Base-by-base conservation (phyloP, 2,329 filamentous ascomycete species). In the Diaporthe sp. region DNA sequence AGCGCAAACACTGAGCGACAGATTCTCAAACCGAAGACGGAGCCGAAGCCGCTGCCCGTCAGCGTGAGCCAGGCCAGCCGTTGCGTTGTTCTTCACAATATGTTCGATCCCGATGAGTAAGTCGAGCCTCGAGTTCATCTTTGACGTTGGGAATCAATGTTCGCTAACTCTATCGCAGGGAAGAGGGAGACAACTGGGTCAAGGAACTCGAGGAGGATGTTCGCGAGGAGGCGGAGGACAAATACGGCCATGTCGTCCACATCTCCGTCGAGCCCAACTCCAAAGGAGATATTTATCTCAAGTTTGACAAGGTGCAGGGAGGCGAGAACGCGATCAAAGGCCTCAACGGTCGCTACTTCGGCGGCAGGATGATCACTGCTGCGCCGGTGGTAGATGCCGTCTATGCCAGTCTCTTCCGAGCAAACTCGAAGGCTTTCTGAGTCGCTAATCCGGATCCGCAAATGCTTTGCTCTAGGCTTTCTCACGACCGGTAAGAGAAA, bases 321-420 rank as follows among this genome's bases (percentile, higher is more conserved):
- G 96, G 96, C 82, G 95, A 98, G 85, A 98, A 98, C 83, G 97
- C 97, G 80, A 97, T 98, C 86, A 97, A 97, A 84, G 97, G 97
- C 81, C 91, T 99, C 77, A 98, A 99, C 84, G 97, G 97, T 81
- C 93, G 97, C 82, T 98, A 94, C 85, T 99, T 99, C 85, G 97
- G 95, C 82, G 94, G 94, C 81, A 92, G 93, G 81, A 95, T 94
- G 88, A 97, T 99, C 84, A 96, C 94, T 83, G 97, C 96, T 80
- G 94, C 95, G 78, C 97, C 96, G 84, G 95, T 99, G 86, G 96
- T 98, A 84, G 97, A 99, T 85, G 96, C 96, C 81, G 95, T 99
- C 86, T 99, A 98, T 92, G 97, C 94, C 91, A 97, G 94, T 89
- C 91, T 97, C 85, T 98, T 97, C 88, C 94, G 74, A 74, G 74